A percentile compares a stretch with the other conserved stretches of the same genome.
Conservation (phyloP, 2,329 filamentous ascomycete species). For the Bretziella fagacearum region DNA sequence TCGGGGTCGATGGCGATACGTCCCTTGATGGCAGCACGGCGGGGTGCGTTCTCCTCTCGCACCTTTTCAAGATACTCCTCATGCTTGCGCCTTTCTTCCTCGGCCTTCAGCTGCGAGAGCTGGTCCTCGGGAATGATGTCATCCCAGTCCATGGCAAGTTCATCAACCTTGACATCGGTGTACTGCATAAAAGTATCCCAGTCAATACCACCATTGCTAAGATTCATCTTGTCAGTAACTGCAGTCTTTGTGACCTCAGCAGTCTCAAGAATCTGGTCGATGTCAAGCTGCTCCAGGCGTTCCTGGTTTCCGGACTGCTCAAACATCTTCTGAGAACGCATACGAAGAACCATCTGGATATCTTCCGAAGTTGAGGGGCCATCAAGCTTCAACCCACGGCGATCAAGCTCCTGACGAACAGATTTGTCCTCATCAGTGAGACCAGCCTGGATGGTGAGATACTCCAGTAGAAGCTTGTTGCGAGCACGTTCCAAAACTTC, state of each 20-base stretch:
- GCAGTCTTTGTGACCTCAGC: constrained; percentile 95
- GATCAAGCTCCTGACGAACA: constrained; percentile 55
- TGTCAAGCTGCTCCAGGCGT: constrained; percentile 91
- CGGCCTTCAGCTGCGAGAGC: constrained; percentile 72
- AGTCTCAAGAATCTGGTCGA: constrained; percentile 91
- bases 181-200: constrained; percentile 96
- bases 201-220: constrained; percentile 70
- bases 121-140: constrained; percentile 94
- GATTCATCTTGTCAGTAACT: constrained; percentile 76
- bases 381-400: constrained; percentile 54
- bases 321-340: constrained; percentile 97
- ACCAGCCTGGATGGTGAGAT: constrained; percentile 90
- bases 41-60: constrained; percentile 70
- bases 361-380: constrained; percentile 86
- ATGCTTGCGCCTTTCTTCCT: constrained; percentile 71
- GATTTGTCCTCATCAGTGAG: constrained; percentile 91
- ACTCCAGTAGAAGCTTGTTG: constrained; percentile 94
- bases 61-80: constrained; percentile 68
- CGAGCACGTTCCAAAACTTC: constrained; percentile 90
- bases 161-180: constrained; percentile 90
- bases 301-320: constrained; percentile 94
- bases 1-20: constrained; percentile 40
- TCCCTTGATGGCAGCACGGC: constrained; percentile 49
- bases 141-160: constrained; percentile 72
- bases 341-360: constrained; percentile 91